Evolutionary conservation across 2,329 filamentous ascomycete genomes (phyloP), one percentile per base, ranked within the genome.

Genomic region (Dothideomycetidae sp.): DNA sequence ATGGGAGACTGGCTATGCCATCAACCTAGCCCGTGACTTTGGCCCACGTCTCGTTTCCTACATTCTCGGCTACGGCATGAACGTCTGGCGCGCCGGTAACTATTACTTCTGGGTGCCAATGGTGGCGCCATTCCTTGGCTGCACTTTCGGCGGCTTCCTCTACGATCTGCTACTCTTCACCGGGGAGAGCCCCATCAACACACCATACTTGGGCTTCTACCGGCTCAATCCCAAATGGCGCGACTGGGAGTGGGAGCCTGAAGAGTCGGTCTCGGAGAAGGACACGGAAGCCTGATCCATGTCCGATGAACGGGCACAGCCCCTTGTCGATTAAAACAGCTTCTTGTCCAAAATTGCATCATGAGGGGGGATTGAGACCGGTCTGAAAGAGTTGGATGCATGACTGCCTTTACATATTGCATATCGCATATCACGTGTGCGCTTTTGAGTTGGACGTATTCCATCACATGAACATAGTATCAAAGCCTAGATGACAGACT

Each of bases 11-110:
- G 75, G 75, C 40, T 81, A 77, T 52, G 77, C 58, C 1, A 49
- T 82, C 43, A 81, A 81, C 46, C 57, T 79, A 29, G 78, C 77
- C 14, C 68, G 78, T 53, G 78, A 83, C 47, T 77, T 82, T 49
- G 77, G 77, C 1, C 78, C 78, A 2, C 63, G 78, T n/a, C 59
- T 82, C 16, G 68, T 79, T 42, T 70, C 70, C 1, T 78, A 74
- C 50, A 71, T 74, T 55, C 53, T 81, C 36, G 78, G 78, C 1
- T 83, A 83, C 50, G 73, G 43, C 2, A 36, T 31, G n/a, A 41
- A 45, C 14, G 74, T 79, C 0, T 80, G 71, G 70, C 66, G 62
- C 15, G 68, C 71, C 1, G 75, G 74, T 2, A 63, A 63, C 7
- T 77, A 78, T 50, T 81, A 79, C 48, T 39, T 42, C 29, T 45